Evolutionary conservation across 352 stramenopile species (phyloP), one percentile per base, ranked within the genome.

Genomic region (Globisporangium viniferum): DNA sequence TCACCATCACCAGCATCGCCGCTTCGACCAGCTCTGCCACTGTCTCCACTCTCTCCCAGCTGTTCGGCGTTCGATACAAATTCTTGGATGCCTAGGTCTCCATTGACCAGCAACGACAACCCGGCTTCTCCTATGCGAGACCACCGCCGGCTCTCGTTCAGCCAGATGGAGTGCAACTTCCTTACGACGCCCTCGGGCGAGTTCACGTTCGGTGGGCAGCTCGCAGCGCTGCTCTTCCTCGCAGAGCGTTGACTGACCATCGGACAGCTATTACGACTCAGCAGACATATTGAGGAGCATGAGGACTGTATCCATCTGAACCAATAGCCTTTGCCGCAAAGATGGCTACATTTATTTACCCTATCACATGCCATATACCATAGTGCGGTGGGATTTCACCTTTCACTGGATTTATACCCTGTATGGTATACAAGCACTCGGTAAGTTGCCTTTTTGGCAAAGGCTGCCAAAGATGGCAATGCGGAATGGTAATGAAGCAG

Each of bases 221-320:
- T 91, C 36, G 76, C 77, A 2, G 68, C 73, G 20, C 18, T 88
- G 31, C 73, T 89, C 27, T 86, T 81, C 62, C 73, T 91, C 14
- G 65, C 31, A 44, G 60, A 67, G 33, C 48, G 5, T 46, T 46
- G 39, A 46, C 20, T 46, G 39, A 46, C 12, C 14, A 9, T 39
- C 7, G 33, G 33, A 9, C 33, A 39, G 31, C 31, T 5, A 33
- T 24, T 24, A 35, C 31, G 31, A 39, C 33, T 33, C 5, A 33
- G 33, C 33, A 39, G 33, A 39, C 33, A 39, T 39, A 39, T 39
- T 10, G 33, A 39, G 31, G 31, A 33, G 31, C 31, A 33, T 33
- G 31, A 33, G 31, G 31, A 33, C 31, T 33, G 31, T 33, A 33
- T 0, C 31, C 31, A 33, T 33, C 4, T 33, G 31, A 33, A 33